Conservation (phyloP, 1,139 yeast species). For the Pichia sp. region DNA sequence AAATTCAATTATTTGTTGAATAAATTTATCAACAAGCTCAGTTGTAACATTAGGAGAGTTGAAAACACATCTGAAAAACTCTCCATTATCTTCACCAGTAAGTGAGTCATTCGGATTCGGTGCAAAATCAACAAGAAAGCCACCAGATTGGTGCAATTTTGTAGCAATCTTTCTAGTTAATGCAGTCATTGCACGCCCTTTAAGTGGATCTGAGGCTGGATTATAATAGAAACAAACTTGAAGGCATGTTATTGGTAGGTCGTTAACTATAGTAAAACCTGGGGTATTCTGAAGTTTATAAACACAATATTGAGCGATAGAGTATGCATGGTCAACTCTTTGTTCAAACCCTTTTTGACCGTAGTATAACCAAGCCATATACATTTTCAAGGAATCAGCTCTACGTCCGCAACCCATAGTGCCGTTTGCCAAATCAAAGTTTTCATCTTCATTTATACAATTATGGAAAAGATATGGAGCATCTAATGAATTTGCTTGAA, state of each 20-base stretch:
- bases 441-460: conserved; percentile 42
- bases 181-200: conserved; percentile 41
- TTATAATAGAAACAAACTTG: conserved; percentile 80
- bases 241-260: conserved; percentile 63
- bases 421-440: conserved; percentile 79
- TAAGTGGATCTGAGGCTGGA: conserved; percentile 31
- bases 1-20: conserved; percentile 30
- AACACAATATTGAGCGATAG: conserved; percentile 57
- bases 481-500: conserved; percentile 63
- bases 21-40: conserved; percentile 36
- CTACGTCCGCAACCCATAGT: conserved; percentile 93
- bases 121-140: conserved; percentile 74
- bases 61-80: conserved; percentile 80
- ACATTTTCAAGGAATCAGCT: conserved; percentile 74
- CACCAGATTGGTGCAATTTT: conserved; percentile 55
- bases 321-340: conserved; percentile 69
- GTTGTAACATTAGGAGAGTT: conserved; percentile 58
- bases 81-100: conserved; percentile 48
- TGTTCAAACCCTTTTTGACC: conserved; percentile 53
- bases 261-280: conserved; percentile 50
- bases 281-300: conserved; percentile 31
- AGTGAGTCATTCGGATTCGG: conserved; percentile 51
- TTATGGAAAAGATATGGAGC: conserved; percentile 84
- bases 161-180: conserved; percentile 61
- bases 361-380: conserved; percentile 76